A percentile compares a stretch with the other conserved stretches of the same genome.
Evolutionary conservation across 129 eudicot species (phyloP).

Genomic region (Scalesia atractyloides): DNA sequence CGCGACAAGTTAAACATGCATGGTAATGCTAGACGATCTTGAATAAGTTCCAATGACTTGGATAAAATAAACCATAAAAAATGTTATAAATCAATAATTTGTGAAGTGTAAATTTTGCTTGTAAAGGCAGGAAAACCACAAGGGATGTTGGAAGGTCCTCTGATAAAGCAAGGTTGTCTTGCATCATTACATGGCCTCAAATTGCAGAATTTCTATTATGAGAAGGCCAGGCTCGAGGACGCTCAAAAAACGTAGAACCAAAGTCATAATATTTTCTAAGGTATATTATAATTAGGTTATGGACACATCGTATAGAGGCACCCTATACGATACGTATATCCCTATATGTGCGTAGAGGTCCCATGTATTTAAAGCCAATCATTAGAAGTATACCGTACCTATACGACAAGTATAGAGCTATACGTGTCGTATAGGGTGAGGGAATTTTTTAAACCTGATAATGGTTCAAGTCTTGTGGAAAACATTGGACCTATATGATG

Average conservation of each 20-base stretch:
- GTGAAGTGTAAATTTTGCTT: conserved; percentile 20
- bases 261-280: conserved; percentile 18
- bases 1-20: no score
- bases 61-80: not conserved
- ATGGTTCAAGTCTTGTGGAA: no score
- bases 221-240: conserved; percentile 6
- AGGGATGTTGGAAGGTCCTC: conserved; percentile 26
- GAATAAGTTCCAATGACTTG: not conserved
- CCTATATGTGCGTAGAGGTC: no score
- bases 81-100: not conserved
- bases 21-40: no score
- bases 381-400: no score
- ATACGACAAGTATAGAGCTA: no score
- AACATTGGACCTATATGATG: no score
- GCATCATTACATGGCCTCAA: conserved; percentile 9
- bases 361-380: no score
- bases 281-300: not conserved
- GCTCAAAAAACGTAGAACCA: conserved; percentile 24
- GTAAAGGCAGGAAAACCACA: conserved; percentile 26
- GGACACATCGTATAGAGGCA: not conserved
- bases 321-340: no score
- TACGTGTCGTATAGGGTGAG: no score
- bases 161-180: conserved; percentile 16
- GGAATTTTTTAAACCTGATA: no score
- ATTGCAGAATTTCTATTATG: conserved; percentile 20